A percentile compares a stretch with the other conserved stretches of the same genome.
Evolutionary conservation across 495 filamentous ascomycete species (phyloP).

Genomic region (Penicillium longicatenatum): DNA sequence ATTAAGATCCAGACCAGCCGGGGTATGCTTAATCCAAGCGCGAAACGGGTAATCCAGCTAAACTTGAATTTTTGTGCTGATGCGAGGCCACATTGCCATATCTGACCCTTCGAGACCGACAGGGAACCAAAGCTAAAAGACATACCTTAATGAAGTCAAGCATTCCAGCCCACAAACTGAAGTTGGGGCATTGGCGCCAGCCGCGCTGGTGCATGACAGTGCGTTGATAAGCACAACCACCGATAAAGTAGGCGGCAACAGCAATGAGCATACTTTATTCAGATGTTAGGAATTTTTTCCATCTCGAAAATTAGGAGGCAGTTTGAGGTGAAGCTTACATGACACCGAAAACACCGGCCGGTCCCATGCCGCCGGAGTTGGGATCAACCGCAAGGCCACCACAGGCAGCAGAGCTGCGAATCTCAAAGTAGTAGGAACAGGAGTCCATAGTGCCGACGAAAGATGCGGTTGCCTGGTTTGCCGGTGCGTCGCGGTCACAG

Average conservation of each 20-base stretch:
- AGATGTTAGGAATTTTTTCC: constrained; percentile 16
- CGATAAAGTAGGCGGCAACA: constrained; percentile 83
- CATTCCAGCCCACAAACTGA: constrained; percentile 87
- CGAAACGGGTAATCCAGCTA: constrained; percentile 32
- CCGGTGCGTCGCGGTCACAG: constrained; percentile 74
- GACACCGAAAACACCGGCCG: constrained; percentile 87
- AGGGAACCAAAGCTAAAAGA: constrained; percentile 37
- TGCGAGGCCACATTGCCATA: constrained; percentile 24
- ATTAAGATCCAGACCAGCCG: constrained; percentile 32
- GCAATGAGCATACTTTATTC: constrained; percentile 61
- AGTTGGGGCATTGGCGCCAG: constrained; percentile 96
- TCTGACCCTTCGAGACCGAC: constrained; percentile 29
- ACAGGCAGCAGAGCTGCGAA: constrained; percentile 85
- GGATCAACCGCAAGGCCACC: constrained; percentile 62
- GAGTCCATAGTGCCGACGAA: constrained; percentile 87
- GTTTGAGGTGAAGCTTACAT: constrained; percentile 59
- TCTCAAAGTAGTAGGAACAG: constrained; percentile 96
- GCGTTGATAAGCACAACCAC: constrained; percentile 92
- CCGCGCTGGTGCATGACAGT: constrained; percentile 93
- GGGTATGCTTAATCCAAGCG: constrained; percentile 39
- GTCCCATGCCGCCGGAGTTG: constrained; percentile 71
- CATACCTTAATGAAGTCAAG: constrained; percentile 81
- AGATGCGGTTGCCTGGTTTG: constrained; percentile 63
- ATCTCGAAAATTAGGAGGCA: background rate
- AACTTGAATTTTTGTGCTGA: constrained; percentile 22